These are phyloP conservation scores for Mimosa bimucronata DNA, from an alignment of 306 rosid species.

Conservation along the genomic window DNA sequence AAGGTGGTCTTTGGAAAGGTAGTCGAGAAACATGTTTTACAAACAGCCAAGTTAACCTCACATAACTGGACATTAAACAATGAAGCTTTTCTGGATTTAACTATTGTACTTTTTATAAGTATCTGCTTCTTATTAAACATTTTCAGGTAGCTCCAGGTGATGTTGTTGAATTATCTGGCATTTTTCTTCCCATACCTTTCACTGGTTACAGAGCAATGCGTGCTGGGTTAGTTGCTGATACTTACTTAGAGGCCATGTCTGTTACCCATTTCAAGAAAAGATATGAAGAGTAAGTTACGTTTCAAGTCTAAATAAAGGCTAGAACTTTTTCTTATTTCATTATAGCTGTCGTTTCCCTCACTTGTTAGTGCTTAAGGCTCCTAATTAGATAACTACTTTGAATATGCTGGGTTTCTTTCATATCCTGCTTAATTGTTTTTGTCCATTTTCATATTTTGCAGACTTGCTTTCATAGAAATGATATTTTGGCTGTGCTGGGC, in stretches of 20 bases:
- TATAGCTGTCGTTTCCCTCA: conserved; percentile 14
- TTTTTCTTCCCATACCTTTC: conserved; percentile 95
- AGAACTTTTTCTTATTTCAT: conserved; percentile 6
- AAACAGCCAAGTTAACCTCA: background rate
- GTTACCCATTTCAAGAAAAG: conserved; percentile 87
- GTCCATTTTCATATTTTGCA: background rate
- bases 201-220: conserved; percentile 96
- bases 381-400: background rate
- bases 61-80: conserved; percentile 20
- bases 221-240: conserved; percentile 96
- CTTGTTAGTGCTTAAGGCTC: background rate
- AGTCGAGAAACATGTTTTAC: conserved; percentile 1
- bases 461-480: conserved; percentile 25
- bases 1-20: background rate
- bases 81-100: conserved; percentile 26
- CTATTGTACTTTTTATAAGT: conserved; percentile 23
- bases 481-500: conserved; percentile 5
- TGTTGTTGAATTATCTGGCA: conserved; percentile 91
- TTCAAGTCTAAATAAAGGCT: conserved; percentile 22
- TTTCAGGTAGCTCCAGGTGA: conserved; percentile 96
- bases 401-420: conserved; percentile 5
- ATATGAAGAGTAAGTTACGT: conserved; percentile 88
- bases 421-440: conserved; percentile 23
- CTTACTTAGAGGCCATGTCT: conserved; percentile 98
- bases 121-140: conserved; percentile 22